phyloP scores from a whole-genome alignment of 495 filamentous ascomycete species.

The Penicillium ucsense region DNA sequence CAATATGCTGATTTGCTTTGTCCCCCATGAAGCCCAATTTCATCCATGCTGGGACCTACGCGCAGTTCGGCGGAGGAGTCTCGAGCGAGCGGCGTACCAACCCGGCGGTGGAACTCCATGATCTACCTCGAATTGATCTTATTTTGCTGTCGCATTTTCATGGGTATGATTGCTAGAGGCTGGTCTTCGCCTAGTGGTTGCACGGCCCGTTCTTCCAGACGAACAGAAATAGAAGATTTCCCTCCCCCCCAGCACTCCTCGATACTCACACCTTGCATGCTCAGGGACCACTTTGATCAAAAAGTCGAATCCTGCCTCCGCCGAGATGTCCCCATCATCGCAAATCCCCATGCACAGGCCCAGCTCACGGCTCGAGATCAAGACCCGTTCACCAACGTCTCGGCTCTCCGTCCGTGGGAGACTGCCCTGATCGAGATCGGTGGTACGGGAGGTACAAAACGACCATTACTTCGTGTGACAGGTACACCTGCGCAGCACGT shows the following conservation, averaged over 20 bases:
- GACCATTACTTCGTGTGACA: slow-evolving; percentile 44
- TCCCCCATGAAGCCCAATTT: slow-evolving; percentile 45
- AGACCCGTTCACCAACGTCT: slow-evolving; percentile 46
- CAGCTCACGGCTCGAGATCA: slow-evolving; percentile 33
- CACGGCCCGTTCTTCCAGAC: no score
- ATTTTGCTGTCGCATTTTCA: slow-evolving; percentile 61
- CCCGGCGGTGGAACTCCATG: slow-evolving; percentile 50
- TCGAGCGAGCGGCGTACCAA: slow-evolving; percentile 42
- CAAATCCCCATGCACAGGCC: slow-evolving; percentile 51
- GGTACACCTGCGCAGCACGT: slow-evolving; percentile 67
- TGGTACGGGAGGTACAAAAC: slow-evolving; percentile 1
- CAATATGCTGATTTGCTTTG: neutral
- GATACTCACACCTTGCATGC: neutral
- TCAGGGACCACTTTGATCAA: slow-evolving; percentile 54
- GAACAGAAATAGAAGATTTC: no score
- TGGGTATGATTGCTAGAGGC: slow-evolving; percentile 19
- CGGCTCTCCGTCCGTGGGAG: slow-evolving; percentile 47
- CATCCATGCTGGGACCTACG: slow-evolving; percentile 58
- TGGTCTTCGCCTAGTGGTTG: neutral
- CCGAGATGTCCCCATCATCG: slow-evolving; percentile 52
- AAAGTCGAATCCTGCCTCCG: slow-evolving; percentile 49
- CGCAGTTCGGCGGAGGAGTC: slow-evolving; percentile 57
- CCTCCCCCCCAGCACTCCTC: neutral
- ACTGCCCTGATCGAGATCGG: slow-evolving; percentile 40
- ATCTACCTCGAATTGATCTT: slow-evolving; percentile 50